Evolutionary conservation across 805 yeast genomes (phyloP).

Genomic region (Danielia reshetovae): DNA sequence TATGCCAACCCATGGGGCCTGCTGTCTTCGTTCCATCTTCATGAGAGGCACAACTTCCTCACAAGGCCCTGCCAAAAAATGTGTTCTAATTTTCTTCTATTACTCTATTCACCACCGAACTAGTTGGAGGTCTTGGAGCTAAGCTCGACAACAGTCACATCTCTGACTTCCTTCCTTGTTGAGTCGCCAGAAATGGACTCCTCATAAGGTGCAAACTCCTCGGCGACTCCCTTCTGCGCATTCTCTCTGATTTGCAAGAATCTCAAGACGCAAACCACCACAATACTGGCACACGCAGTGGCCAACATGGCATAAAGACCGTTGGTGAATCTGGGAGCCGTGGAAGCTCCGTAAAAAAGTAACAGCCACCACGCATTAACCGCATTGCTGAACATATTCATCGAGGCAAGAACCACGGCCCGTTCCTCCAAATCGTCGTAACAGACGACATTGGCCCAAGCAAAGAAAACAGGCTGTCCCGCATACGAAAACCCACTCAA

Average conservation of each 20-base stretch:
- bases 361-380: slow-evolving; percentile 66
- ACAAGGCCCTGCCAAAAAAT: no score
- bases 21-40: no score
- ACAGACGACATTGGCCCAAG: slow-evolving; percentile 62
- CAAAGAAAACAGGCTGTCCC: slow-evolving; percentile 57
- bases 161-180: not conserved
- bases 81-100: no score
- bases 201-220: not conserved
- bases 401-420: slow-evolving; percentile 60
- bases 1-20: no score
- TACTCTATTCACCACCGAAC: no score
- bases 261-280: slow-evolving; percentile 40
- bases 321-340: slow-evolving; percentile 47
- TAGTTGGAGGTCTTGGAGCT: not conserved
- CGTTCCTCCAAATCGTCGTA: slow-evolving; percentile 59
- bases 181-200: not conserved
- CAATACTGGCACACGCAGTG: slow-evolving; percentile 41
- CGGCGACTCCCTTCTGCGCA: not conserved
- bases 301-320: slow-evolving; percentile 59
- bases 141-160: not conserved
- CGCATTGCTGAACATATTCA: slow-evolving; percentile 62
- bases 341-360: slow-evolving; percentile 47
- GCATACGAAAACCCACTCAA: slow-evolving; percentile 52
- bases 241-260: slow-evolving; percentile 29
- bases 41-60: no score